phyloP scores from a whole-genome alignment of 2,329 filamentous ascomycete genomes.

The Alternaria ventricosa region DNA sequence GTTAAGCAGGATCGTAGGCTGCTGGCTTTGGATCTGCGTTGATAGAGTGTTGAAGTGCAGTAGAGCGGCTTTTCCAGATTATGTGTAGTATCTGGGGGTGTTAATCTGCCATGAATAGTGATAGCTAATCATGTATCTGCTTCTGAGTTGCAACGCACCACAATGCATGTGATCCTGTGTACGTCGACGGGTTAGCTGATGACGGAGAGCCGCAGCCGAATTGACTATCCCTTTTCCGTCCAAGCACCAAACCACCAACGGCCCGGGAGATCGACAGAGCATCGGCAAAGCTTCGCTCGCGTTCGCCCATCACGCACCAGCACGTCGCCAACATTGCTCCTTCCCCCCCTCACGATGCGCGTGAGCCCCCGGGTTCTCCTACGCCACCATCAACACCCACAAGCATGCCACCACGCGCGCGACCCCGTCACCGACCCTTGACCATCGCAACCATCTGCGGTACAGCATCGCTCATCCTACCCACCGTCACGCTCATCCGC shows the following conservation, averaged over 20 bases:
- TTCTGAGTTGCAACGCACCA: neutral
- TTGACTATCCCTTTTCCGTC: constrained; percentile 2
- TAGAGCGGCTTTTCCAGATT: neutral
- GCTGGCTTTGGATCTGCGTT: neutral
- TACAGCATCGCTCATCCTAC: constrained; percentile 56
- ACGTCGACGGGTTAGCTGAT: neutral
- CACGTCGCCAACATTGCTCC: neutral
- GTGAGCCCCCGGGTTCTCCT: neutral
- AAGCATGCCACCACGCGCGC: constrained; percentile 16
- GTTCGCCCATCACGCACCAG: neutral
- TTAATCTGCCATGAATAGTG: neutral
- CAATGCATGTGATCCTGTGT: neutral
- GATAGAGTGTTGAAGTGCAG: neutral
- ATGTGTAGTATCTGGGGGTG: neutral
- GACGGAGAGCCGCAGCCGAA: neutral
- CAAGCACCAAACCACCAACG: constrained; percentile 1
- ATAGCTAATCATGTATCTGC: neutral
- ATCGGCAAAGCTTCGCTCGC: constrained; percentile 1
- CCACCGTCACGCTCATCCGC: constrained; percentile 60
- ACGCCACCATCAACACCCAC: neutral
- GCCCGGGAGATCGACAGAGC: constrained; percentile 15
- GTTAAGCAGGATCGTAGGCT: too few relatives aligned
- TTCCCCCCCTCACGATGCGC: neutral
- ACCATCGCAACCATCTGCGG: constrained; percentile 35
- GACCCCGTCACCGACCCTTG: constrained; percentile 31